phyloP scores from a whole-genome alignment of 139 green algal species.

The Picochlorum sp. region DNA sequence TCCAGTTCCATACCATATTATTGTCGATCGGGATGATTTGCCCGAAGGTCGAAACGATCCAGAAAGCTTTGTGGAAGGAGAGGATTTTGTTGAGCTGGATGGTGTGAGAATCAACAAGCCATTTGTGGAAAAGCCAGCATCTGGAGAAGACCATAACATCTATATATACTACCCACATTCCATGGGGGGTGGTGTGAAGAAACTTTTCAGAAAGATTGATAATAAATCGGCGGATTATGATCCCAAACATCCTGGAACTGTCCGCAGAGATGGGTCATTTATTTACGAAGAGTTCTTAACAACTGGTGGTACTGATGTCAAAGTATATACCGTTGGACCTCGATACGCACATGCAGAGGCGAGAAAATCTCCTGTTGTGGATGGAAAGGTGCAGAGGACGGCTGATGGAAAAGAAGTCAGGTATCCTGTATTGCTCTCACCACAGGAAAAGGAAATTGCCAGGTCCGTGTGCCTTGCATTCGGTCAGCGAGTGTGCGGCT shows the following conservation, averaged over 20 bases:
- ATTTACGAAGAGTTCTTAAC: conserved; percentile 97
- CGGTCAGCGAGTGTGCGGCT: conserved; percentile 90
- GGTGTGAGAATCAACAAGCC: conserved; percentile 84
- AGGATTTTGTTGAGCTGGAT: conserved; percentile 78
- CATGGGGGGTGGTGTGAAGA: conserved; percentile 96
- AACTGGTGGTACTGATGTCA: conserved; percentile 97
- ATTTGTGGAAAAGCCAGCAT: conserved; percentile 97
- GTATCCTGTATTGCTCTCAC: conserved; percentile 86
- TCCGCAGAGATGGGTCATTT: conserved; percentile 81
- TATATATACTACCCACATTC: conserved; percentile 97
- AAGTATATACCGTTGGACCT: conserved; percentile 86
- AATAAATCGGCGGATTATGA: conserved; percentile 78
- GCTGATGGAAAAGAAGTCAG: conserved; percentile 83
- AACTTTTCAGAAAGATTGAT: conserved; percentile 92
- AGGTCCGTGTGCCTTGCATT: conserved; percentile 90
- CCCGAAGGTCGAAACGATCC: conserved; percentile 16
- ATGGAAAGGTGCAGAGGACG: conserved; percentile 81
- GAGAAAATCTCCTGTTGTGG: conserved; percentile 92
- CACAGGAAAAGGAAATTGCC: conserved; percentile 89
- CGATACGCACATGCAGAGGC: conserved; percentile 95
- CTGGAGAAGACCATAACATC: conserved; percentile 94
- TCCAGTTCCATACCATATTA: conserved; percentile 78
- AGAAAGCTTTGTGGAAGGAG: conserved; percentile 71
- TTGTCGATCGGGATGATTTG: conserved; percentile 71
- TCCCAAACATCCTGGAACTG: conserved; percentile 63